Conservation (phyloP, 116 monocot genomes). For the Cymodocea nodosa region DNA sequence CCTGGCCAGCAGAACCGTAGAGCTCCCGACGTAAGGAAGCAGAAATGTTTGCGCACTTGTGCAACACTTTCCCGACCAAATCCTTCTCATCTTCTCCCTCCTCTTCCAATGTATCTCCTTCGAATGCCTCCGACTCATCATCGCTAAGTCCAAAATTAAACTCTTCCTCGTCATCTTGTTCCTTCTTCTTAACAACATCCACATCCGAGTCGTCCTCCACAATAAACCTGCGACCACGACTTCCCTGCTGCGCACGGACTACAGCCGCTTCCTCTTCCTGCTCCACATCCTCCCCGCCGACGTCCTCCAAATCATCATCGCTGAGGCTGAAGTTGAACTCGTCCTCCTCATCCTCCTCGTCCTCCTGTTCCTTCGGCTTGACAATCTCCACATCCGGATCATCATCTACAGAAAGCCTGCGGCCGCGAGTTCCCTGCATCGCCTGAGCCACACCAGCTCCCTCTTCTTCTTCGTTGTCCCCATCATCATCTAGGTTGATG, state of each 20-base stretch:
- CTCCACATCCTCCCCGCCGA: slow-evolving; percentile 8
- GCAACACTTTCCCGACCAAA: slow-evolving; percentile 72
- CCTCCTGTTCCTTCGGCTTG: background rate
- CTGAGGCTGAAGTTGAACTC: too few species aligned
- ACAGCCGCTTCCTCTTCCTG: slow-evolving; percentile 1
- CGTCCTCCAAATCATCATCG: too few species aligned
- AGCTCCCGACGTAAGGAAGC: slow-evolving; percentile 53
- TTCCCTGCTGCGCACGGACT: slow-evolving; percentile 3
- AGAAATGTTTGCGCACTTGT: slow-evolving; percentile 74
- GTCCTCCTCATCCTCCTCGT: slow-evolving; percentile 2
- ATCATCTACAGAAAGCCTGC: too few species aligned
- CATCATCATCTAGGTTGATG: slow-evolving; percentile 15
- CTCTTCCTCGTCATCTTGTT: slow-evolving; percentile 33
- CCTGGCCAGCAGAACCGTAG: slow-evolving; percentile 38
- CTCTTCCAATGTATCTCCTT: slow-evolving; percentile 8
- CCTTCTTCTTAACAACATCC: slow-evolving; percentile 15
- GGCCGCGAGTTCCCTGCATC: too few species aligned
- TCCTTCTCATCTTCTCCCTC: slow-evolving; percentile 33
- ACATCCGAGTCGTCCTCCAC: slow-evolving; percentile 37
- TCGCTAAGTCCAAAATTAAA: slow-evolving; percentile 1
- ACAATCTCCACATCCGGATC: too few species aligned
- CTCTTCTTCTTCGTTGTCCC: too few species aligned
- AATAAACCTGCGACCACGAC: slow-evolving; percentile 18
- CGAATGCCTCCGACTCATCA: slow-evolving; percentile 10
- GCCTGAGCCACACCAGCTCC: too few species aligned